Evolutionary conservation across 306 rosid species (phyloP).

Genomic region (Acacia confusa): DNA sequence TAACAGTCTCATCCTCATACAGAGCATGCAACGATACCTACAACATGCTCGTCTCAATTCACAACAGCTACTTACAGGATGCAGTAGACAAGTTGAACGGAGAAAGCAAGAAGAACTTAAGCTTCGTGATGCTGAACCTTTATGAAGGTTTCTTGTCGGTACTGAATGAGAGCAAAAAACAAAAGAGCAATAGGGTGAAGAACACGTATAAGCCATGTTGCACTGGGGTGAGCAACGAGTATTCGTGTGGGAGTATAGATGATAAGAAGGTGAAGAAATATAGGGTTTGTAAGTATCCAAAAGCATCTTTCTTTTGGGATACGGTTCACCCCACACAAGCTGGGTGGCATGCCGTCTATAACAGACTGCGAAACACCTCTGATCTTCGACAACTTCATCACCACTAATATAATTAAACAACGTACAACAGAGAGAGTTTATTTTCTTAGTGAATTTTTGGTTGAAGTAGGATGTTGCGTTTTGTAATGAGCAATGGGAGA

Average conservation of each 20-base stretch:
- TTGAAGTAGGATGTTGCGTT: neutral
- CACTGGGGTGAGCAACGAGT: conserved; percentile 47
- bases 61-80: conserved; percentile 60
- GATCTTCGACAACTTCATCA: conserved; percentile 32
- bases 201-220: conserved; percentile 75
- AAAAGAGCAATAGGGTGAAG: conserved; percentile 40
- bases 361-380: conserved; percentile 29
- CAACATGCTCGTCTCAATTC: conserved; percentile 50
- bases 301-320: conserved; percentile 88
- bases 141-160: conserved; percentile 65
- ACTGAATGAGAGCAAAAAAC: conserved; percentile 32
- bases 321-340: conserved; percentile 71
- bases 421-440: no score
- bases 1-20: conserved; percentile 46
- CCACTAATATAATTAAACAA: conserved; percentile 8
- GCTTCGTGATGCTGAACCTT: conserved; percentile 55
- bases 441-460: neutral
- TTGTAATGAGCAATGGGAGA: neutral
- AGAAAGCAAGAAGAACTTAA: conserved; percentile 28
- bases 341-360: conserved; percentile 80
- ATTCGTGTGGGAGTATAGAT: conserved; percentile 67
- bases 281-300: conserved; percentile 58
- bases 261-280: conserved; percentile 52
- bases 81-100: conserved; percentile 57
- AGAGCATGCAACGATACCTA: conserved; percentile 49